Evolutionary conservation across 2,329 filamentous ascomycete species (phyloP).

Genomic region (Akanthomyces lecanii): DNA sequence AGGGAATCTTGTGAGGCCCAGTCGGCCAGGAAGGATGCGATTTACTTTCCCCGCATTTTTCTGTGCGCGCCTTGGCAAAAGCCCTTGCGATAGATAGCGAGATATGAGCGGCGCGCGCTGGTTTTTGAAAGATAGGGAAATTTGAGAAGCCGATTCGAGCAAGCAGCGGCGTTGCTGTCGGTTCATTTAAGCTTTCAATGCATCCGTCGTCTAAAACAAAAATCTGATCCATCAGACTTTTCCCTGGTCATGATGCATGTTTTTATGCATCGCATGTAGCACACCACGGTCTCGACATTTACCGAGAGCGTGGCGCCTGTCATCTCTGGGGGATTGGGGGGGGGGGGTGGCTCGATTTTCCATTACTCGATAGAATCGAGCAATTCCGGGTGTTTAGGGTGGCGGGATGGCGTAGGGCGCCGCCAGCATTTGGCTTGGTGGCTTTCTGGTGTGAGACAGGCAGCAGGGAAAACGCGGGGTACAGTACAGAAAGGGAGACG

Average conservation of each 20-base stretch:
- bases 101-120: background rate
- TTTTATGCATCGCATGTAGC: background rate
- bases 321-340: background rate
- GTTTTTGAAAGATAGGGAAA: background rate
- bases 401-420: background rate
- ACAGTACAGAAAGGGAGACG: background rate
- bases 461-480: background rate
- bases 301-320: conserved; percentile 2
- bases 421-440: background rate
- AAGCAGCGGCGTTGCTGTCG: background rate
- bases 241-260: background rate
- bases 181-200: background rate
- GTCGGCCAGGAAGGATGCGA: background rate
- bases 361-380: conserved; percentile 16
- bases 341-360: background rate
- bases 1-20: background rate
- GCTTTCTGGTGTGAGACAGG: background rate
- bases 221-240: background rate
- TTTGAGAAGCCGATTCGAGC: background rate
- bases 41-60: conserved; percentile 11
- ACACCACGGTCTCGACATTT: background rate
- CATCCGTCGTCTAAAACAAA: background rate
- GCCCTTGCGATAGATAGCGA: background rate
- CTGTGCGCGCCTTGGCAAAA: background rate
- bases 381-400: background rate